Percentiles rank a stretch among this genome's conserved stretches.
phyloP scores from a whole-genome alignment of 2,329 filamentous ascomycete species.

The Zymoseptoria passerinii region DNA sequence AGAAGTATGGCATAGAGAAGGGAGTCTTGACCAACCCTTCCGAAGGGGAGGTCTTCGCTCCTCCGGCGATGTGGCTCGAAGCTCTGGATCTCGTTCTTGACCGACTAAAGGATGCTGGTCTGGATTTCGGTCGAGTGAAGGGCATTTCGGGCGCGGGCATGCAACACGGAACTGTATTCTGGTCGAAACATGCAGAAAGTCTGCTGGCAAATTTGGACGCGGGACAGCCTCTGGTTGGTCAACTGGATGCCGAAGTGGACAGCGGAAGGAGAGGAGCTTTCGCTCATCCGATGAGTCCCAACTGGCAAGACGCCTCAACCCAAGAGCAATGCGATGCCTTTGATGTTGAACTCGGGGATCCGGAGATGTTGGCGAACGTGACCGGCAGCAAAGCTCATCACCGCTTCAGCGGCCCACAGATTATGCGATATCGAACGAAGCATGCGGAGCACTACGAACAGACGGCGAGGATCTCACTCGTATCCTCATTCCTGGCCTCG shows the following conservation, averaged over 20 bases:
- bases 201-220: slow-evolving; percentile 55
- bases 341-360: slow-evolving; percentile 60
- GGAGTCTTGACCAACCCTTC: slow-evolving; percentile 75
- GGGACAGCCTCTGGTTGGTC: slow-evolving; percentile 57
- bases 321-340: slow-evolving; percentile 86
- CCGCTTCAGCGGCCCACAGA: slow-evolving; percentile 97
- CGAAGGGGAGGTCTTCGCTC: slow-evolving; percentile 85
- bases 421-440: slow-evolving; percentile 74
- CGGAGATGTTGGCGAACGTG: slow-evolving; percentile 61
- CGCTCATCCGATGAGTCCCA: slow-evolving; percentile 79
- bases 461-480: slow-evolving; percentile 80
- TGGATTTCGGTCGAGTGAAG: slow-evolving; percentile 65
- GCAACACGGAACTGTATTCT: slow-evolving; percentile 94
- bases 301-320: slow-evolving; percentile 97
- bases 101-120: slow-evolving; percentile 59
- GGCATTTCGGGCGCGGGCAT: slow-evolving; percentile 89
- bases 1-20: slow-evolving; percentile 62
- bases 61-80: slow-evolving; percentile 90
- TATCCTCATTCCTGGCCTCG: slow-evolving; percentile 91
- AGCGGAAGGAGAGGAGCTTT: slow-evolving; percentile 49
- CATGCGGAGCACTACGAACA: slow-evolving; percentile 72
- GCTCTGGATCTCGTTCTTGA: slow-evolving; percentile 77
- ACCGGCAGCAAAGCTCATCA: slow-evolving; percentile 95
- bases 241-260: slow-evolving; percentile 44
- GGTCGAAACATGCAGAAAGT: slow-evolving; percentile 61